These are phyloP conservation scores for Puccinia triticina DNA, from an alignment of 1,284 basidiomycete genomes.

Conservation along the genomic window DNA sequence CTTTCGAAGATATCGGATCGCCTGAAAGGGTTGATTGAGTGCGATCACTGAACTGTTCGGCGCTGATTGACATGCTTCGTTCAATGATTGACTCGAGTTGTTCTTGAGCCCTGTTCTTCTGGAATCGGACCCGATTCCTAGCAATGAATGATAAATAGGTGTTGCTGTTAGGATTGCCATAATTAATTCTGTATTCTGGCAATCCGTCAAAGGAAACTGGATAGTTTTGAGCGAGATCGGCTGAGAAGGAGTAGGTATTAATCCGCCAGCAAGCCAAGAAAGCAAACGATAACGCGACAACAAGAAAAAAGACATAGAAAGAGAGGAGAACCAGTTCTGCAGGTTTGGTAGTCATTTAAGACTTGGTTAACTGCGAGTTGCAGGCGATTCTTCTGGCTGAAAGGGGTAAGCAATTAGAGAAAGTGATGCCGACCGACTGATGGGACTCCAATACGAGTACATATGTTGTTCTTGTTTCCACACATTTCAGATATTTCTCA, in stretches of 20 bases:
- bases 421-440: not conserved
- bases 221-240: not conserved
- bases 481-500: not conserved
- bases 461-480: not conserved
- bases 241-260: not conserved
- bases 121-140: not conserved
- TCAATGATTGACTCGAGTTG: constrained; percentile 7
- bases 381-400: not conserved
- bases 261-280: constrained; percentile 2
- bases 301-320: constrained; percentile 11
- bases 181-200: not conserved
- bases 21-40: not conserved
- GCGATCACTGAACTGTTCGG: not conserved
- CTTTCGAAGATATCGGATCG: not conserved
- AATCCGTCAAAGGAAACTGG: not conserved
- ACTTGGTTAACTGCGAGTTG: not conserved
- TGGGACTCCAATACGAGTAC: not conserved
- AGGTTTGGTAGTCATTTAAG: constrained; percentile 5
- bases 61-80: not conserved
- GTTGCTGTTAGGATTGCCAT: not conserved
- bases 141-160: not conserved
- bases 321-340: constrained; percentile 5
- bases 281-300: constrained; percentile 11
- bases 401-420: not conserved
- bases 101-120: constrained; percentile 6